Evolutionary conservation across 2,329 filamentous ascomycete genomes (phyloP), one percentile per base, ranked within the genome.

Genomic region (Diaporthe eres): DNA sequence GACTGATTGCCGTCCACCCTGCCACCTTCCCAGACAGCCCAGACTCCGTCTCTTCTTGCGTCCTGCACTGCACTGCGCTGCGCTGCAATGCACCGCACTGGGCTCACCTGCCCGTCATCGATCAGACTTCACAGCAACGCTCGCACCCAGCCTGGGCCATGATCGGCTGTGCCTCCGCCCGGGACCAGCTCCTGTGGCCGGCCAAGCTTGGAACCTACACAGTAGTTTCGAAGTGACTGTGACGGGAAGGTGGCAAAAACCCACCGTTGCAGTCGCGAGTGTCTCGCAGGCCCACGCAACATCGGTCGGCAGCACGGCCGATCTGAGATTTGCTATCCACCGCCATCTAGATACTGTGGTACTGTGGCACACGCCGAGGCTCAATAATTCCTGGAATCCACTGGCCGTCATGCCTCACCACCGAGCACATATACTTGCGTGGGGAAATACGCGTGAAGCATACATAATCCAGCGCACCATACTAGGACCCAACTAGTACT

Each of bases 261-360:
- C 47, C 47, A 68, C 65, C 65, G 65, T 68, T 68, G 31, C 65
- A 68, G 31, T 68, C 65, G 47, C 31, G 13, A 53, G 65, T 68
- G 65, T 53, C 65, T 53, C 49, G 65, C 65, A 68, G 65, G 47
- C 49, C 42, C 25, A 53, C 47, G 65, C 65, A 68, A 68, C 65
- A 53, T 68, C 65, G 63, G 65, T 68, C 47, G 65, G 65, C 49
- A 53, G 49, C 31, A 42, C 47, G 65, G 49, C 49, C 65, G 65
- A 70, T 70, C 65, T 70, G 49, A 70, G 65, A 70, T 70, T 70
- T 25, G 31, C 65, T 70, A 53, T 49, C 65, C 47, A 70, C 49
- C 22, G 34, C 31, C 47, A 49, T 68, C 63, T 53, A 39, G 37
- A 39, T 39, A 39, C 60, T 68, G 63, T 68, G 44, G 63, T 51